A percentile compares a stretch with the other conserved stretches of the same genome.
These are phyloP conservation scores for Dactylorhiza incarnata DNA, from an alignment of 106 monocot genomes.

Conservation along the genomic window DNA sequence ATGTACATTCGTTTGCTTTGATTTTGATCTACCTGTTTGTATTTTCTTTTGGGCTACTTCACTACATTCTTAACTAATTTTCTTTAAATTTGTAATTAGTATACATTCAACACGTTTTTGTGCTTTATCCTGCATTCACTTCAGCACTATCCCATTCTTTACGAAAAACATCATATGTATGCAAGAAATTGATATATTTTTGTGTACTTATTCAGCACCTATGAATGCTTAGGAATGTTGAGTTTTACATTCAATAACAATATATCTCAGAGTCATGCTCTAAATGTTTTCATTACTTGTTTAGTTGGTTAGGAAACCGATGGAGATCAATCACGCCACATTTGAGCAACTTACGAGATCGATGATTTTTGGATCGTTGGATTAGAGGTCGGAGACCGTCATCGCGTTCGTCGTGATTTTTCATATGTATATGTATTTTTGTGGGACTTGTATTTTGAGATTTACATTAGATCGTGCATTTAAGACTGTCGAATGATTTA, in stretches of 20 bases:
- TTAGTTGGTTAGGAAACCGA: not conserved
- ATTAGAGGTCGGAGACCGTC: no score
- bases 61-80: not conserved
- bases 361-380: no score
- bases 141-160: not conserved
- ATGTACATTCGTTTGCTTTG: not conserved
- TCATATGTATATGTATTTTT: no score
- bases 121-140: not conserved
- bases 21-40: not conserved
- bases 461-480: no score
- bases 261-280: not conserved
- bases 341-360: no score
- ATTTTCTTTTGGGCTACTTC: not conserved
- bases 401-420: no score
- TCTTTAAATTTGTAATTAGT: not conserved
- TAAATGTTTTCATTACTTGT: not conserved
- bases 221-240: not conserved
- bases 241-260: not conserved
- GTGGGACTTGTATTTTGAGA: no score
- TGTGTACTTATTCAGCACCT: not conserved
- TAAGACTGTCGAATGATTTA: no score
- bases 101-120: not conserved
- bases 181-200: not conserved
- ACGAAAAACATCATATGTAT: not conserved
- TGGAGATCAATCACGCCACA: no score